These are phyloP conservation scores for Aspergillus caelatus DNA, from an alignment of 2,329 filamentous ascomycete species.

Conservation along the genomic window DNA sequence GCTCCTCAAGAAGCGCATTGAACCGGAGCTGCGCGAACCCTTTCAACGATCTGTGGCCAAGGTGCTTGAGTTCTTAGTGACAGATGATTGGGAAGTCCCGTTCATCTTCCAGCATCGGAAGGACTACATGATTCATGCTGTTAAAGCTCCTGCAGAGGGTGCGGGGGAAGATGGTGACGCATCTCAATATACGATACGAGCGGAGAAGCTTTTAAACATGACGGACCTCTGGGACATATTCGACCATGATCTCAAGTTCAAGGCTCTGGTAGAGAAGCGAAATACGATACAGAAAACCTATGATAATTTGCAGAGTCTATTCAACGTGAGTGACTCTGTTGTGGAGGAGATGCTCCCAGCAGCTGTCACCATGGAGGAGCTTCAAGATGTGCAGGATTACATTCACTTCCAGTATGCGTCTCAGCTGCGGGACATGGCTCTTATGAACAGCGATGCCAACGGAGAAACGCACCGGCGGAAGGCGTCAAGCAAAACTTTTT, in stretches of 20 bases:
- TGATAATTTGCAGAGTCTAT: constrained; percentile 70
- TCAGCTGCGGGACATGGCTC: constrained; percentile 77
- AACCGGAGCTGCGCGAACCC: constrained; percentile 71
- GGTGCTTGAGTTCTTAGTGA: constrained; percentile 91
- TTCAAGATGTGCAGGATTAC: constrained; percentile 96
- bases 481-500: constrained; percentile 77
- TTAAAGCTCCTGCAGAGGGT: constrained; percentile 66
- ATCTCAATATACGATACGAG: constrained; percentile 71
- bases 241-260: constrained; percentile 92
- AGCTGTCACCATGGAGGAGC: constrained; percentile 86
- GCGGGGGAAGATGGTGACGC: constrained; percentile 69
- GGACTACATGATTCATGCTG: constrained; percentile 92
- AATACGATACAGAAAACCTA: constrained; percentile 80
- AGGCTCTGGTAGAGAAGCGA: constrained; percentile 88
- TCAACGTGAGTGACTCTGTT: constrained; percentile 69
- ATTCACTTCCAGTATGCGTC: constrained; percentile 89
- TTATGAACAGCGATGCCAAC: constrained; percentile 61
- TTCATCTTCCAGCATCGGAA: constrained; percentile 98
- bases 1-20: constrained; percentile 81
- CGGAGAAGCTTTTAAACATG: constrained; percentile 88
- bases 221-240: constrained; percentile 94
- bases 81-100: constrained; percentile 91
- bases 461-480: constrained; percentile 75
- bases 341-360: constrained; percentile 80
- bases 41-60: constrained; percentile 89